Conservation (phyloP, 2,329 filamentous ascomycete genomes). For the Plectosphaerella sp. region DNA sequence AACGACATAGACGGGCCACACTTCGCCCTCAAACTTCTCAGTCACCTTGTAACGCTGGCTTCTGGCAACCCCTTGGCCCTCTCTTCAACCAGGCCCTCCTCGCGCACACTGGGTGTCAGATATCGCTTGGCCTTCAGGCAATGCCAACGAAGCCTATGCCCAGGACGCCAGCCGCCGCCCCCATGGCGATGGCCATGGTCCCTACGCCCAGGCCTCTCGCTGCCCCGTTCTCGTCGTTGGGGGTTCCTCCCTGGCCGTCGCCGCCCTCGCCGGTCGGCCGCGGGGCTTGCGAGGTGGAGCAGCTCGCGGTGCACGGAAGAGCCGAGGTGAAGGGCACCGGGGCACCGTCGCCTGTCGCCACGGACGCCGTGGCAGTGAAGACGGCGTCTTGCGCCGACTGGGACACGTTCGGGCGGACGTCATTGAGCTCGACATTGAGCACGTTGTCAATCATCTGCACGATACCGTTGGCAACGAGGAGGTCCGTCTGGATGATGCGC, state of each 20-base stretch:
- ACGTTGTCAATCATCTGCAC: slow-evolving; percentile 53
- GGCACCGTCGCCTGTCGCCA: slow-evolving; percentile 17
- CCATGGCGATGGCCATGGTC: not conserved
- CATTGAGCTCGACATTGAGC: slow-evolving; percentile 27
- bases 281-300: slow-evolving; percentile 10
- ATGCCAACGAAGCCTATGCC: not conserved
- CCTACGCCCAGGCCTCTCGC: slow-evolving; percentile 4
- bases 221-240: slow-evolving; percentile 6
- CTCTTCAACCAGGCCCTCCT: not conserved
- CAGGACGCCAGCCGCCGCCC: not conserved
- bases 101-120: no score
- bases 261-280: not conserved
- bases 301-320: slow-evolving; percentile 35
- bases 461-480: slow-evolving; percentile 54
- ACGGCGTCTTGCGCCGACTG: slow-evolving; percentile 25
- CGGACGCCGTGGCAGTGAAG: slow-evolving; percentile 3
- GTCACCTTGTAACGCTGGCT: no score
- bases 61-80: not conserved
- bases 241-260: slow-evolving; percentile 4
- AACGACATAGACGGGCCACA: no score
- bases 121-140: not conserved
- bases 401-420: slow-evolving; percentile 24
- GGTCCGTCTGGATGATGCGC: slow-evolving; percentile 44
- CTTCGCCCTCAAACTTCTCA: no score
- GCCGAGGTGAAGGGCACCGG: slow-evolving; percentile 35